Base-by-base conservation (phyloP, 192 early-diverging fungal genomes). In the Phlyctochytrium arcticum region DNA sequence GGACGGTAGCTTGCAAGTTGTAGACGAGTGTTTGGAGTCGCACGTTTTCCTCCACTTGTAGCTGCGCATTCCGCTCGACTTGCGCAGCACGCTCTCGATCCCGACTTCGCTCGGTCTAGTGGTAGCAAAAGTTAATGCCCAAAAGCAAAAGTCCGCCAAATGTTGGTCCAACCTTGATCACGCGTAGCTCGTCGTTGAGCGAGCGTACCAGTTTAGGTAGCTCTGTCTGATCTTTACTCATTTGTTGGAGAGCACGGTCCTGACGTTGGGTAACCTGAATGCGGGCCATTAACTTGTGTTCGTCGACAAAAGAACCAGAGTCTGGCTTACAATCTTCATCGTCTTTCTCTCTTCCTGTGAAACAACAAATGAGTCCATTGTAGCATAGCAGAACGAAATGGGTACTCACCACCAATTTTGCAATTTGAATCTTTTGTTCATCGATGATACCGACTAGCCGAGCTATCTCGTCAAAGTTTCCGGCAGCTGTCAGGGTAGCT, bases 381-480 rank as follows among this genome's bases (percentile, higher is more conserved):
- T n/a, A n/a, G n/a, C n/a, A n/a, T n/a, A n/a, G n/a, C n/a, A n/a
- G n/a, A n/a, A n/a, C n/a, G n/a, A n/a, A n/a, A n/a, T n/a, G n/a
- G n/a, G n/a, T n/a, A n/a, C n/a, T n/a, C n/a, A n/a, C n/a, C n/a
- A n/a, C n/a, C n/a, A 73, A 48, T 32, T 70, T 60, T 7, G 36
- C 15, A n/a, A 73, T 72, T n/a, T 57, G 42, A 21, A 51, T 6
- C 48, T 72, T 72, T 55, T 73, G 72, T 36, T 65, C 61, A 65
- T 73, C 72, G 32, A 60, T 63, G 21, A 72, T 27, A 6, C 29
- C 19, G 9, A 57, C 39, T 10, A 72, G 50, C 30, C 65, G 56
- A 6, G 31, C 58, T 5, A 72, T 51, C 39, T 72, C 70, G 15
- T 67, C 54, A 46, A 72, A 72, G 44, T 60, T 48, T 12, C 19